These are phyloP conservation scores for Yamadazyma akitaensis DNA, from an alignment of 805 yeast species.

Conservation along the genomic window DNA sequence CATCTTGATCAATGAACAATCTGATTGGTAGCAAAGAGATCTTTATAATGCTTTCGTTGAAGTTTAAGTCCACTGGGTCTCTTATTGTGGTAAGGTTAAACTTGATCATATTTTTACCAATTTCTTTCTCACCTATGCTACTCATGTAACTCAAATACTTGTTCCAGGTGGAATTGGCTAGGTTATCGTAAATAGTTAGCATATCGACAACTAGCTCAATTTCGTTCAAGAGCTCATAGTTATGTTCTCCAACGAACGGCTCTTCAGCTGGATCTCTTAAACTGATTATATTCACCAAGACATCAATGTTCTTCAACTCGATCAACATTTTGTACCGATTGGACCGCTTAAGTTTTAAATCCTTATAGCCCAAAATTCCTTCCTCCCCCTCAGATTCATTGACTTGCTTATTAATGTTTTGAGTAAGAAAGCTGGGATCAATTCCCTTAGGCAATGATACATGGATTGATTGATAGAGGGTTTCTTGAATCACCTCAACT, in stretches of 20 bases:
- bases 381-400: constrained; percentile 19
- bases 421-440: constrained; percentile 45
- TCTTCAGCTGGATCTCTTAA: constrained; percentile 45
- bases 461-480: constrained; percentile 76
- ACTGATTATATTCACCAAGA: constrained; percentile 43
- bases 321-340: constrained; percentile 54
- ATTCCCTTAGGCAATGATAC: constrained; percentile 53
- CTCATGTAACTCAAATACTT: constrained; percentile 70
- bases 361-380: constrained; percentile 25
- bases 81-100: constrained; percentile 55
- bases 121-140: constrained; percentile 67
- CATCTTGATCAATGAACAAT: constrained; percentile 88
- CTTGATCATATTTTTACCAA: constrained; percentile 60
- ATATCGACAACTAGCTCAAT: constrained; percentile 34
- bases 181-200: constrained; percentile 36
- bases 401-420: constrained; percentile 48
- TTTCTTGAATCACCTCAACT: constrained; percentile 48
- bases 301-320: constrained; percentile 52
- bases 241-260: constrained; percentile 23
- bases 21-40: constrained; percentile 68
- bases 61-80: constrained; percentile 62
- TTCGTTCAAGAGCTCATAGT: constrained; percentile 46
- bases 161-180: constrained; percentile 89
- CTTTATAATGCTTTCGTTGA: constrained; percentile 60
- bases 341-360: constrained; percentile 64